Conservation (phyloP, 2,329 filamentous ascomycete species). For the Alternaria longipes region DNA sequence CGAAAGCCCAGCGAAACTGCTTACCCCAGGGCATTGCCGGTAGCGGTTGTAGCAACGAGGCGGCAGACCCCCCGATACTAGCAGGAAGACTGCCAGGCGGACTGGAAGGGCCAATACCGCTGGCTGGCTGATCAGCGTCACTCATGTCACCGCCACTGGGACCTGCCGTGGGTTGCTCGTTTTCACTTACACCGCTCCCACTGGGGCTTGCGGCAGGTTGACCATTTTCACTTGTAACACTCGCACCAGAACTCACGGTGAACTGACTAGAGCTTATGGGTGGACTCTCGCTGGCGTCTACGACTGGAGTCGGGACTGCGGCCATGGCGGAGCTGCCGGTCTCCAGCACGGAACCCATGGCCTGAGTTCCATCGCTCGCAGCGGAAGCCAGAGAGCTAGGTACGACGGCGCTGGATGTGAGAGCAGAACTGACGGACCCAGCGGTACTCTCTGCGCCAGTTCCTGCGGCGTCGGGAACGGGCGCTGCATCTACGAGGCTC, state of each 20-base stretch:
- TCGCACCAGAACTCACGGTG: background rate
- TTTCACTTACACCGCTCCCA: background rate
- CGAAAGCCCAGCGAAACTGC: background rate
- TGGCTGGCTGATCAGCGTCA: background rate
- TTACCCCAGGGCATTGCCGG: background rate
- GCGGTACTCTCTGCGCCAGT: background rate
- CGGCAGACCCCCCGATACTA: background rate
- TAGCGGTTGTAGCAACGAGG: background rate
- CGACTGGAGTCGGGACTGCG: background rate
- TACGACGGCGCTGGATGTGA: background rate
- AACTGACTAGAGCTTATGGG: background rate
- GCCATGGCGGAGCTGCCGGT: background rate
- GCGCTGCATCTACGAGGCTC: background rate
- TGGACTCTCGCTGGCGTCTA: background rate
- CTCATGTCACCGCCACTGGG: background rate
- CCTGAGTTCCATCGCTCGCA: background rate
- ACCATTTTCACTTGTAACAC: background rate
- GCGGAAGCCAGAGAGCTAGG: conserved; percentile 3
- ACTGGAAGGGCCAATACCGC: background rate
- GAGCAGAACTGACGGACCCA: background rate
- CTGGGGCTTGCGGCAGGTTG: background rate
- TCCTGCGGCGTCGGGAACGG: background rate
- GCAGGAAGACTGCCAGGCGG: background rate
- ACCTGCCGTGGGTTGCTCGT: background rate
- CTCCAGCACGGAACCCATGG: background rate